Base-by-base conservation (phyloP, 2,329 filamentous ascomycete genomes). In the Endoconidiophora polonica region DNA sequence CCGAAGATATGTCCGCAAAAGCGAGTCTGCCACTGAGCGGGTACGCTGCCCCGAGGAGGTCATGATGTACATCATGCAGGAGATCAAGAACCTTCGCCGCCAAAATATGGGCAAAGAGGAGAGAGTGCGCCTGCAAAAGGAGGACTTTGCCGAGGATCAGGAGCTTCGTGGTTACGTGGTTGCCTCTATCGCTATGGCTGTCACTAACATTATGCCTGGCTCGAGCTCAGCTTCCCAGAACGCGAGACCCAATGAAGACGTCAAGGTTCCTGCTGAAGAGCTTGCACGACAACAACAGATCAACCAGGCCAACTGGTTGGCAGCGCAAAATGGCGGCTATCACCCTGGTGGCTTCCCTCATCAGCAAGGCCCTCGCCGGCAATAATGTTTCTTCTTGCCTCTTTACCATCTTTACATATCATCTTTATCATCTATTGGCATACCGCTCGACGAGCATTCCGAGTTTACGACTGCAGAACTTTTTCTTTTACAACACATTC, bases 21-120 rank as follows among this genome's bases (percentile, higher is more conserved):
- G 70, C 54, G 78, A 81, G 57, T 74, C 84, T 58, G 81, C 84
- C 33, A 69, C 75, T n/a, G 78, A 84, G 55, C 81, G 91, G 56
- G 86, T 73, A 56, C 77, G 79, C 58, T 88, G 84, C 57, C 79
- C 90, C 0, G 91, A 98, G 63, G 84, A 91, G 55, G 90, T 94
- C 4, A 73, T 96, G 54, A 74, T 94, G 14, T 88, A 88, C 69
- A 86, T 95, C 55, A 82, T 91, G 67, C 81, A 88, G 58, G 91
- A 96, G 68, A 91, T 98, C 60, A 85, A 85, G 59, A 77, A 79
- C 55, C 76, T 90, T 59, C 83, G 90, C 59, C 80, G 91, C 47
- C 74, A 78, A 59, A 88, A 93, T 66, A 77, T 94, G 72, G 72
- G 74, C 62, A 94, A 95, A 68, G 81, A 90, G 16, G 81, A 93